A percentile compares a stretch with the other conserved stretches of the same genome.
These are phyloP conservation scores for Cyberlindnera subsufficiens DNA, from an alignment of 805 yeast genomes.

Conservation along the genomic window DNA sequence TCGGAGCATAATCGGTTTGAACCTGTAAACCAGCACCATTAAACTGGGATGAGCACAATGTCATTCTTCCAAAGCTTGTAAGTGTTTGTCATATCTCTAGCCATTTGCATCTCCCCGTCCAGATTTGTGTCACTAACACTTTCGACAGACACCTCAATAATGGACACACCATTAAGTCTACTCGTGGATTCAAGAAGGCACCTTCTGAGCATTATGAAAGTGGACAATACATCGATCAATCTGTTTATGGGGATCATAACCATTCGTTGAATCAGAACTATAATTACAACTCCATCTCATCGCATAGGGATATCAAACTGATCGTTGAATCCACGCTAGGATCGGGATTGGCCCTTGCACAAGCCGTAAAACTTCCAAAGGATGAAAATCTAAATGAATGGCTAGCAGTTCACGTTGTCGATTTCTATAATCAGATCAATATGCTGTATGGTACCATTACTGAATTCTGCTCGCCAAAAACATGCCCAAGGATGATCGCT, in stretches of 20 bases:
- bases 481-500: constrained; percentile 97
- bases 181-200: constrained; percentile 39
- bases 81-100: constrained; percentile 6
- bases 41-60: constrained; percentile 8
- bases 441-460: constrained; percentile 96
- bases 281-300: constrained; percentile 33
- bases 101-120: not conserved
- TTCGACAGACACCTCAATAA: constrained; percentile 33
- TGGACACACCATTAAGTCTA: constrained; percentile 41
- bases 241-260: too few species aligned
- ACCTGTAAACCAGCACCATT: not conserved
- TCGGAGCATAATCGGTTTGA: too few species aligned
- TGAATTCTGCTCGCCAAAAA: constrained; percentile 90
- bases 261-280: not conserved
- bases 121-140: not conserved
- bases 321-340: constrained; percentile 96
- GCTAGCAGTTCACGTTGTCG: constrained; percentile 97
- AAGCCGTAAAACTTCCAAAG: constrained; percentile 88
- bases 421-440: constrained; percentile 91
- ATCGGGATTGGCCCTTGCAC: constrained; percentile 81
- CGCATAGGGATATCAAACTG: constrained; percentile 71
- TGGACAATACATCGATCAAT: too few species aligned
- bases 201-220: not conserved
- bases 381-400: constrained; percentile 92
- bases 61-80: constrained; percentile 28